A percentile compares a stretch with the other conserved stretches of the same genome.
Conservation (phyloP, 129 eudicot genomes). For the Saussurea involucrata region DNA sequence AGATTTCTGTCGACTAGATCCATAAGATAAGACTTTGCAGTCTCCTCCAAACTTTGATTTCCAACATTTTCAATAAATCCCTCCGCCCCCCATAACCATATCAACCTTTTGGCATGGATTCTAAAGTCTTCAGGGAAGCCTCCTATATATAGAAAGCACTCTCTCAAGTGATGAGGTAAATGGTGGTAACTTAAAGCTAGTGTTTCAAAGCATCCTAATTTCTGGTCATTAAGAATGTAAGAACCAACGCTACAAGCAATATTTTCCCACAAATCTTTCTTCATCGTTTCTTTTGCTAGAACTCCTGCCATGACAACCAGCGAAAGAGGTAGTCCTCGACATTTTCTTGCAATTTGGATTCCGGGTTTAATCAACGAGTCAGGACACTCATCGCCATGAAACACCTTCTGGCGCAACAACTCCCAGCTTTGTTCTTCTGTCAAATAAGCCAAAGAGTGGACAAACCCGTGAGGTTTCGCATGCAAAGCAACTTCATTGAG, state of each 20-base stretch:
- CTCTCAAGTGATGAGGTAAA: neutral
- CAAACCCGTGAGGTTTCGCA: neutral
- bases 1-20: neutral
- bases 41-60: neutral
- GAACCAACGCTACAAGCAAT: neutral
- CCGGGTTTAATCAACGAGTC: neutral
- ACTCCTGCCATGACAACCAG: constrained; percentile 10
- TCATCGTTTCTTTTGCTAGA: neutral
- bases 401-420: constrained; percentile 8
- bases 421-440: constrained; percentile 8
- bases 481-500: neutral
- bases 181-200: neutral
- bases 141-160: neutral
- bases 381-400: neutral
- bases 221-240: neutral
- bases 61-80: neutral
- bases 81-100: neutral
- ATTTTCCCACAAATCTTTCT: neutral
- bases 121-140: neutral
- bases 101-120: neutral
- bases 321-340: neutral
- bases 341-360: neutral
- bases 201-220: neutral
- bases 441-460: neutral
- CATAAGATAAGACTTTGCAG: neutral